Percentiles rank a stretch among this genome's conserved stretches.
Evolutionary conservation across 2,329 filamentous ascomycete species (phyloP).

Genomic region (Apiospora malaysiana): DNA sequence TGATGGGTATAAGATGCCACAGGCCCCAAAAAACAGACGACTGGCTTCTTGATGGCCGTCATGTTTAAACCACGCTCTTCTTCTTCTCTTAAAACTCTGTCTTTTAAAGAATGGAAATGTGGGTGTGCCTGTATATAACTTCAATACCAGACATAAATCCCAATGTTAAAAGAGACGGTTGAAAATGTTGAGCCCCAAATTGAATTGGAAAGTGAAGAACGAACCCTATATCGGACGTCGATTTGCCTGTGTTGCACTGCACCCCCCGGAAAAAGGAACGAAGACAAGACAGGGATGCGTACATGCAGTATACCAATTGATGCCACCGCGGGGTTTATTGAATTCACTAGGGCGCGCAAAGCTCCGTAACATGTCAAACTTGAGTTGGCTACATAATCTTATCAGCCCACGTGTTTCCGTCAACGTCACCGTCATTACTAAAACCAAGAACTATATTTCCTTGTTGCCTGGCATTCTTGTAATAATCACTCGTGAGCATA

Average conservation of each 20-base stretch:
- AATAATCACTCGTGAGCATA: background rate
- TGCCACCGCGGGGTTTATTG: background rate
- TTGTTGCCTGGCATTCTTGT: background rate
- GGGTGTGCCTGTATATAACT: background rate
- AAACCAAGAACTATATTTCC: background rate
- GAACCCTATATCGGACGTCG: slow-evolving; percentile 5
- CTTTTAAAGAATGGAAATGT: background rate
- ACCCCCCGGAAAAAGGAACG: background rate
- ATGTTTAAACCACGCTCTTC: background rate
- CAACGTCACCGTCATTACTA: background rate
- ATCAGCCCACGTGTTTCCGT: background rate
- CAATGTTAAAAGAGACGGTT: background rate
- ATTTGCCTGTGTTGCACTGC: background rate
- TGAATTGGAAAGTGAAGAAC: slow-evolving; percentile 11
- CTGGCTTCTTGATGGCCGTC: slow-evolving; percentile 39
- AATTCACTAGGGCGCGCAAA: slow-evolving; percentile 5
- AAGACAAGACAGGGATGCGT: background rate
- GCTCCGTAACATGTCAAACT: background rate
- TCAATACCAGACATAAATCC: background rate
- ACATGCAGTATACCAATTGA: background rate
- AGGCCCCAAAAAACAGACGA: slow-evolving; percentile 57
- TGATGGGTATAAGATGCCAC: slow-evolving; percentile 58
- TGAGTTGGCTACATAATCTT: background rate
- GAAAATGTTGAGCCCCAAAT: slow-evolving; percentile 3
- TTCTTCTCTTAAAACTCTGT: background rate